phyloP scores from a whole-genome alignment of 1,139 yeast genomes.

The Magnusiomyces suaveolens region DNA sequence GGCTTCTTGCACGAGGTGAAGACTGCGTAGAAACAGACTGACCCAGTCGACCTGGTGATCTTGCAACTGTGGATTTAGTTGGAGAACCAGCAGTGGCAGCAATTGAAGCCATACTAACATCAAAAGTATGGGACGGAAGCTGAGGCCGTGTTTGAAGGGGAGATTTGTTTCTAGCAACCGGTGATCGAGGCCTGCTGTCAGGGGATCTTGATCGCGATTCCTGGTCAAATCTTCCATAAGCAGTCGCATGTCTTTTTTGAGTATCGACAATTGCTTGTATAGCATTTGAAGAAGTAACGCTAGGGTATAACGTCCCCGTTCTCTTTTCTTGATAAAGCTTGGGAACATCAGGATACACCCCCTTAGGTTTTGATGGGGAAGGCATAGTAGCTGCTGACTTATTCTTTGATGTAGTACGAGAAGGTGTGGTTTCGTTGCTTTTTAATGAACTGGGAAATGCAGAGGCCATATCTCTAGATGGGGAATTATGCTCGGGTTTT shows the following conservation, averaged over 20 bases:
- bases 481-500: background rate
- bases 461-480: background rate
- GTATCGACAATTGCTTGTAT: background rate
- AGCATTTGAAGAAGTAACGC: background rate
- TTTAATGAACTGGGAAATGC: background rate
- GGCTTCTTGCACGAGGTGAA: too few species aligned
- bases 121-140: background rate
- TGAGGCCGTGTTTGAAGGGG: background rate
- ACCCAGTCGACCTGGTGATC: background rate
- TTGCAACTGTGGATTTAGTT: background rate
- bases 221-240: background rate
- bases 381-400: background rate
- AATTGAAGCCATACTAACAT: background rate
- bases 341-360: slow-evolving; percentile 1
- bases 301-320: background rate
- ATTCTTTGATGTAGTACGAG: background rate
- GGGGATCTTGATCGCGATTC: background rate
- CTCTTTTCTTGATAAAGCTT: background rate
- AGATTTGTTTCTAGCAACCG: background rate
- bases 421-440: background rate
- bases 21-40: background rate
- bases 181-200: background rate
- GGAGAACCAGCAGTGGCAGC: background rate
- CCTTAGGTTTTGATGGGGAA: background rate
- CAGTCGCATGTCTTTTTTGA: background rate